Base-by-base conservation (phyloP, 495 filamentous ascomycete species). In the Xylona heveae region DNA sequence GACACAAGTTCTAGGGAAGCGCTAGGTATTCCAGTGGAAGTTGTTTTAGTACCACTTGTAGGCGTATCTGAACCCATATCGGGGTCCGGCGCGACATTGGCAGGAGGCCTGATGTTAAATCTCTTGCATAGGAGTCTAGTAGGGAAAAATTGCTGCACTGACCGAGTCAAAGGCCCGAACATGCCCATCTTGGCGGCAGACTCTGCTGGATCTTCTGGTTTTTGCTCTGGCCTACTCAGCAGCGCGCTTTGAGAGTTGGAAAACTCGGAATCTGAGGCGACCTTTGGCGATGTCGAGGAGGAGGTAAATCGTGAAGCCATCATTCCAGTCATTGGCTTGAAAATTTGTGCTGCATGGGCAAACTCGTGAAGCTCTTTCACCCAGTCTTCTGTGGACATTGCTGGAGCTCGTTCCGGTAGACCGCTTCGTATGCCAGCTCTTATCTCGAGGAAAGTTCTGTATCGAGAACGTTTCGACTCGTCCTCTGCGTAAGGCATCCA, bases 241-340 rank as follows among this genome's bases (percentile, higher is more conserved):
- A 74, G 45, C 1, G 59, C 44, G n/a, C n/a, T n/a, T n/a, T n/a
- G n/a, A n/a, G n/a, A n/a, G n/a, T n/a, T n/a, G n/a, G n/a, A n/a
- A n/a, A n/a, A n/a, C 0, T 58, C 55, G 5, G 43, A 41, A 37
- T 65, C 58, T 3, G 61, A 57, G 16, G 51, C 51, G 6, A 50
- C 36, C 38, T 55, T 52, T 18, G 57, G 48, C 5, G 52, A 47
- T 1, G 55, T 52, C 3, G 74, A 62, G 0, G 79, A 73, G 3
- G 75, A 75, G 0, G 80, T 94, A 45, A 97, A 97, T 3, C 83
- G 71, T 16, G 77, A 78, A 12, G 88, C 88, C 77, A 97, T 94
- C 36, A 77, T 59, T 0, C 80, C 81, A 18, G 75, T 76, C 61
- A 91, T 74, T 1, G 88, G 88, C 48, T 78, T 83, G 60, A 94